phyloP scores from a whole-genome alignment of 2,329 filamentous ascomycete species.

The Aplosporella prunicola region DNA sequence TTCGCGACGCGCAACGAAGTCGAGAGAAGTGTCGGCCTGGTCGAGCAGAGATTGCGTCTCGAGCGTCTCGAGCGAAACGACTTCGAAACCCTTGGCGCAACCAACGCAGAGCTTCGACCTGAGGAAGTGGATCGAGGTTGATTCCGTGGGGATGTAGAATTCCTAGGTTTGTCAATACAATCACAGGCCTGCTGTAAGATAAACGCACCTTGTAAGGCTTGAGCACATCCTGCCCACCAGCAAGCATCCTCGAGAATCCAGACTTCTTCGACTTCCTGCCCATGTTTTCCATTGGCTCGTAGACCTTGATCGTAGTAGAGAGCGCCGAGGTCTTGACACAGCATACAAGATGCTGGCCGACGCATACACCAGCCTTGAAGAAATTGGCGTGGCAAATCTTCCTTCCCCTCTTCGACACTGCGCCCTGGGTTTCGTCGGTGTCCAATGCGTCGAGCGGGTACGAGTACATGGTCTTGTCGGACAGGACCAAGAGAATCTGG shows the following conservation, averaged over 20 bases:
- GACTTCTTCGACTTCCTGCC: conserved; percentile 92
- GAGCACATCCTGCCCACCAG: conserved; percentile 82
- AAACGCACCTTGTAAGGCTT: conserved; percentile 71
- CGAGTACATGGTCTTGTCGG: conserved; percentile 86
- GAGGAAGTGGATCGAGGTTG: conserved; percentile 95
- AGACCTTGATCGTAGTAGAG: conserved; percentile 97
- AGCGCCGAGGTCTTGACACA: conserved; percentile 90
- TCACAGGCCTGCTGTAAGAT: background rate
- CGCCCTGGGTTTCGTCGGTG: conserved; percentile 61
- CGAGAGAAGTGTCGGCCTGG: conserved; percentile 92
- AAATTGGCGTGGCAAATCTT: conserved; percentile 98
- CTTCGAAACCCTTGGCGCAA: conserved; percentile 90
- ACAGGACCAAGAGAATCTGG: conserved; percentile 77
- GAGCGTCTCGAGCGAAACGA: conserved; percentile 92
- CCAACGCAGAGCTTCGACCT: conserved; percentile 95
- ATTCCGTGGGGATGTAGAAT: conserved; percentile 97
- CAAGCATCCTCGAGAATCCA: conserved; percentile 92
- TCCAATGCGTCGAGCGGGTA: conserved; percentile 83
- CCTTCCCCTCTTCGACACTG: conserved; percentile 74
- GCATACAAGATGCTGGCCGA: conserved; percentile 89
- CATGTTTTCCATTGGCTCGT: conserved; percentile 91
- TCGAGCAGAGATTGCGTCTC: conserved; percentile 95
- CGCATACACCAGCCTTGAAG: conserved; percentile 93
- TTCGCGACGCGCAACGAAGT: conserved; percentile 91
- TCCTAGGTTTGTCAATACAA: conserved; percentile 43